Evolutionary conservation across 371 early-diverging fungal genomes (phyloP), one percentile per base, ranked within the genome.

Genomic region (Apophysomyces variabilis): DNA sequence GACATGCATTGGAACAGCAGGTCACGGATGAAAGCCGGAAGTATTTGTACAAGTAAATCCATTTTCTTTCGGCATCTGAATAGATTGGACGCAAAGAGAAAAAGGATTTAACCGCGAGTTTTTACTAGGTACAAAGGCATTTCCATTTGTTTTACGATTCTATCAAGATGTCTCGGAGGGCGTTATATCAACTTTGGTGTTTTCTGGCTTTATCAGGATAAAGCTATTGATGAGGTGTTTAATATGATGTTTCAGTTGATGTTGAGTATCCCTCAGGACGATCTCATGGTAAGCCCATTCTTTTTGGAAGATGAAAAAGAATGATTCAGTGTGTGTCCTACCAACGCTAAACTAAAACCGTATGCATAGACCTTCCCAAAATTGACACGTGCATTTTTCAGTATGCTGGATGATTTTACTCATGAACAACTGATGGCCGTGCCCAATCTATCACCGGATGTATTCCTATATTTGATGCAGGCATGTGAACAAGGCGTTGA

Each of bases 111-210:
- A 45, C 46, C 46, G 16, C 3, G 13, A 45, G 46, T 45, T 14
- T 14, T 45, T 45, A 45, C 16, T 57, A 89, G 84, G 66, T 93
- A 94, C 79, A 95, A 95, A 70, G 93, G 93, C 36, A 90, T 92
- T 18, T 75, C 86, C 44, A 76, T 90, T 39, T 91, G 92, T 75
- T 93, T 95, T 66, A 82, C 80, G 50, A 93, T 93, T 38, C 69
- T 94, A 64, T 80, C 85, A 13, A 85, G 86, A 7, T 85, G 92
- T 32, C 73, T 95, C 3, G 81, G 86, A 9, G 96, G 96, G 43
- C 85, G 89, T 59, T 96, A 96, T 69, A 91, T 94, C 63, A 93
- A 93, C 58, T 94, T 96, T 81, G 96, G 96, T 3, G 93, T 96
- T n/a, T 93, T 96, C 76, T 90, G 87, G 68, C 79, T 96, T 35